Base-by-base conservation (phyloP, 2,329 filamentous ascomycete genomes). In the Pseudogymnoascus sp. region DNA sequence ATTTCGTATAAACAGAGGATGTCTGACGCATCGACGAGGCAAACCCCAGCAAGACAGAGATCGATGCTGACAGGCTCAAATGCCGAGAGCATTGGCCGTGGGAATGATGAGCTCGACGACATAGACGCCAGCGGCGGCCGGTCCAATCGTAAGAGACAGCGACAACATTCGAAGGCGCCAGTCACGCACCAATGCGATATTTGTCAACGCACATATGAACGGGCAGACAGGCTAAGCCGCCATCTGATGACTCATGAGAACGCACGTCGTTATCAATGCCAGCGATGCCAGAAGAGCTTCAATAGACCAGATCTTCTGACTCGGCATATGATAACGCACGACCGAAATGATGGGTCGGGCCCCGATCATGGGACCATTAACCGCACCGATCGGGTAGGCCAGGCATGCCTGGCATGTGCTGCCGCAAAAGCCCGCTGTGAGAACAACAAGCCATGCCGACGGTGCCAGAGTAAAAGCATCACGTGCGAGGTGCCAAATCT, bases 241-340 rank as follows among this genome's bases (percentile, higher is more conserved):
- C 22, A 66, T 43, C 41, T 66, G 22, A 67, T 62, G 39, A 66
- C 62, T 41, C 66, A 67, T 62, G 66, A 67, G 58, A 66, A 67
- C 59, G 61, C 66, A 20, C 62, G 66, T 9, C 65, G 59, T 8
- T 63, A 62, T 43, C 64, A 62, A 16, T 67, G 65, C 58, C 38
- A 58, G n/a, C 60, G 38, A 20, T 67, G 63, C 43, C n/a, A 39
- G 11, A 67, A 67, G 37, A 66, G 63, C 25, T 67, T 67, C 60
- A 67, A 67, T 37, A 57, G 65, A 39, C 62, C 63, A 20, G 66
- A 67, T 32, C 57, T 60, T 18, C 61, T 66, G 18, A 62, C 57
- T 38, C 61, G 66, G 6, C 66, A 67, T 50, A 59, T 59, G 30
- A 59, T 61, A 7, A 62, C 54, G 34, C 66, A 67, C 60, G 59